Percentiles rank a stretch among this genome's conserved stretches.
Conservation (phyloP, 1,284 basidiomycete genomes). For the Boletus sp. region DNA sequence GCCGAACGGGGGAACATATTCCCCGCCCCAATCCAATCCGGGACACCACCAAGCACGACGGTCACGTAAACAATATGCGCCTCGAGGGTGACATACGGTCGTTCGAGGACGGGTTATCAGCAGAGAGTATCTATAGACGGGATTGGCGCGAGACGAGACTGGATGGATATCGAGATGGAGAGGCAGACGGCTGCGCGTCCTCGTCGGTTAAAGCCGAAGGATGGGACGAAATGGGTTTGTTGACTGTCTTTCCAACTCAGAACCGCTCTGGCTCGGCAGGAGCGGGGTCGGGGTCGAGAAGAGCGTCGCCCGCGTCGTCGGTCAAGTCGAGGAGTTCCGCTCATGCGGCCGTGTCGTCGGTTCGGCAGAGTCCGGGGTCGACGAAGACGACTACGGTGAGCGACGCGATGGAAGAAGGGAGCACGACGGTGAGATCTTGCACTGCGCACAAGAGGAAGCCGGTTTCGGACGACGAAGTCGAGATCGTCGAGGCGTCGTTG, state of each 20-base stretch:
- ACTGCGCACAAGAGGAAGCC: conserved; percentile 44
- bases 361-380: conserved; percentile 42
- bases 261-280: conserved; percentile 18
- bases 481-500: conserved; percentile 48
- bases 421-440: conserved; percentile 15
- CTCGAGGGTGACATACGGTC: conserved; percentile 46
- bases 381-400: conserved; percentile 36
- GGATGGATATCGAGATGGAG: conserved; percentile 21
- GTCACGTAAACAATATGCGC: conserved; percentile 15
- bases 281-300: conserved; percentile 26
- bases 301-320: conserved; percentile 47
- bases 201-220: conserved; percentile 31
- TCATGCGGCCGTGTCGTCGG: conserved; percentile 36
- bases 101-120: conserved; percentile 60
- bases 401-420: conserved; percentile 44
- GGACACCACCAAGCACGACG: neutral
- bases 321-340: conserved; percentile 46
- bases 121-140: conserved; percentile 62
- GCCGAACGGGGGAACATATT: conserved; percentile 58
- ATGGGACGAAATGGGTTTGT: conserved; percentile 29
- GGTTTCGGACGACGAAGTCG: conserved; percentile 50
- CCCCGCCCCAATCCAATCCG: neutral
- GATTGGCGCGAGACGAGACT: conserved; percentile 72
- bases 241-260: conserved; percentile 21
- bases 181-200: conserved; percentile 1